These are phyloP conservation scores for Blepharisma undulans DNA, from an alignment of 169 alveolate species.

Conservation along the genomic window DNA sequence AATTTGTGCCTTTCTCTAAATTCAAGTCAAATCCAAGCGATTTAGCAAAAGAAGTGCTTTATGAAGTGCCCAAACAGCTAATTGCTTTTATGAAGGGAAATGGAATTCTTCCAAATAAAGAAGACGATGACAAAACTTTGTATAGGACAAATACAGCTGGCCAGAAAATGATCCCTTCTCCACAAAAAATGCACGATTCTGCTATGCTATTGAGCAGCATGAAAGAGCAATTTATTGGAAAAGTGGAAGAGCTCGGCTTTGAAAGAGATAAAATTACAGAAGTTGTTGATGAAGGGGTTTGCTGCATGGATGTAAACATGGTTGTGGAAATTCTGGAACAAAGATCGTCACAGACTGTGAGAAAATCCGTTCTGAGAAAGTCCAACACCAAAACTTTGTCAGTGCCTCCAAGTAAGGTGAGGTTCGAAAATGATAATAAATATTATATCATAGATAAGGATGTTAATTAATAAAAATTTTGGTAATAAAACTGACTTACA, in stretches of 20 bases:
- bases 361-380: background rate
- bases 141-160: background rate
- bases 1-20: constrained; percentile 82
- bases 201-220: background rate
- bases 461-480: background rate
- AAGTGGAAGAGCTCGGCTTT: constrained; percentile 3
- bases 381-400: background rate
- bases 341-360: background rate
- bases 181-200: background rate
- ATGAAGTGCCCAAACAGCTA: constrained; percentile 84
- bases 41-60: constrained; percentile 83
- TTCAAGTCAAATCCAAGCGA: constrained; percentile 61
- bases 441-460: background rate
- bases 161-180: background rate
- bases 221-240: constrained; percentile 2
- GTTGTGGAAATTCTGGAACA: background rate
- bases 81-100: constrained; percentile 59
- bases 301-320: background rate
- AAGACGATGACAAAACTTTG: background rate
- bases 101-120: background rate
- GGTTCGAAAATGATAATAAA: background rate
- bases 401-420: background rate
- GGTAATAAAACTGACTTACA: background rate
- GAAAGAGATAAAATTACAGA: background rate
- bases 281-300: background rate